A percentile compares a stretch with the other conserved stretches of the same genome.
phyloP scores from a whole-genome alignment of 148 eudicot genomes.

The Camellia granthamiana region DNA sequence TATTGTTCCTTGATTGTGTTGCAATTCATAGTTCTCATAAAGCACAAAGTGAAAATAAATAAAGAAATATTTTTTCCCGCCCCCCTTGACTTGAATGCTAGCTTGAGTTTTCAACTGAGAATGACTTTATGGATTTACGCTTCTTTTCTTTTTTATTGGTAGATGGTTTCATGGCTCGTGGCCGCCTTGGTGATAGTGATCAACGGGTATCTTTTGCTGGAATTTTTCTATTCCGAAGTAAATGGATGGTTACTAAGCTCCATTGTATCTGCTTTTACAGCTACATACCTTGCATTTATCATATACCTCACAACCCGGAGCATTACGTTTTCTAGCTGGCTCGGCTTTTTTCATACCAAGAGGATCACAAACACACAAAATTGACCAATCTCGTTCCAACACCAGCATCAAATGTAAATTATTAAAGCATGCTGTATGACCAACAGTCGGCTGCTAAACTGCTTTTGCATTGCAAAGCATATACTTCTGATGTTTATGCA shows the following conservation, averaged over 20 bases:
- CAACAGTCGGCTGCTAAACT: neutral
- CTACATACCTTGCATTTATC: slow-evolving; percentile 45
- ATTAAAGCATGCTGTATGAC: neutral
- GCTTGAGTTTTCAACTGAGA: neutral
- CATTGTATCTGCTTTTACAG: slow-evolving; percentile 29
- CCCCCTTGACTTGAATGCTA: neutral
- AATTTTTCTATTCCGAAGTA: slow-evolving; percentile 46
- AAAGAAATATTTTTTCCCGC: neutral
- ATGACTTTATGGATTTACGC: neutral
- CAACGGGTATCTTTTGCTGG: slow-evolving; percentile 59
- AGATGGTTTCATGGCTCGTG: slow-evolving; percentile 55
- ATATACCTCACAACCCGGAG: slow-evolving; percentile 41
- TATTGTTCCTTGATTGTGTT: neutral
- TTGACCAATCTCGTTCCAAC: slow-evolving; percentile 9
- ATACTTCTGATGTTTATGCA: neutral
- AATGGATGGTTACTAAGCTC: slow-evolving; percentile 29
- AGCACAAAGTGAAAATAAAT: neutral
- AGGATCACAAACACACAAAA: slow-evolving; percentile 1
- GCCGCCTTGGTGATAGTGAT: slow-evolving; percentile 55
- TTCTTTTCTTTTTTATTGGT: neutral
- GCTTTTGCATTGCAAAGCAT: neutral
- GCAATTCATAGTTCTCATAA: neutral
- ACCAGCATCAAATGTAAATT: neutral
- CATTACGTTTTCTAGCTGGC: slow-evolving; percentile 26
- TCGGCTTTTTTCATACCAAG: slow-evolving; percentile 9